Base-by-base conservation (phyloP, 106 monocot species). In the Dioscorea zingiberensis region DNA sequence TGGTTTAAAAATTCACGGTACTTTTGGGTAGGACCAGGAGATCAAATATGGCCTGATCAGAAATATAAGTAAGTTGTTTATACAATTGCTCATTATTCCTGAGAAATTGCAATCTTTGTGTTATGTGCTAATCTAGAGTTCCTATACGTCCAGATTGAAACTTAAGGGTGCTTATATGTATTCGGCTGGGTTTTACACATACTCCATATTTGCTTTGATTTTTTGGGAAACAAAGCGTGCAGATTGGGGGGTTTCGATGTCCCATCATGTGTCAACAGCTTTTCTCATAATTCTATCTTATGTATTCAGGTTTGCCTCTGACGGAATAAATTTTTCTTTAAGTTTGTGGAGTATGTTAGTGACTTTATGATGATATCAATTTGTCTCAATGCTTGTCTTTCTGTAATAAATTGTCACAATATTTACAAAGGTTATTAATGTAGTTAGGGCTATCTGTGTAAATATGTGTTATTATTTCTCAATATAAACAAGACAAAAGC, bases 161-260 rank as follows among this genome's bases (percentile, higher is more conserved):
- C 77, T 93, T 54, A 93, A 93, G 72, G 88, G 70, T 30, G 71
- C 83, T 15, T 93, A 93, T 65, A 88, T 93, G 85, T 93, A 83
- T 74, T 77, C 80, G 74, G 84, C 82, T 77, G 94, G 94, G 58
- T 94, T 94, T 63, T 94, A 94, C 58, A 78, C 87, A 58, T 87
- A 94, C 68, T 94, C 90, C 21, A 94, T 94, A 57, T 90, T 90
- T 67, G 94, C 94, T 24, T 71, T 94, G 70, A 29, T 94, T 30
- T 91, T 83, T 58, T 97, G 95, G 95, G 95, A 97, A 83, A 97
- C 95, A 75, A 85, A 80, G 70, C 80, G 95, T 22, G 80, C 85
- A 46, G 95, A 97, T 66, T 91, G 78, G 74, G 88, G 85, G 17
- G 88, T 91, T 17, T 97, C 95, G 38, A 81, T 97, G 95, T 83